Base-by-base conservation (phyloP, 306 rosid species). In the Begonia loranthoides region DNA sequence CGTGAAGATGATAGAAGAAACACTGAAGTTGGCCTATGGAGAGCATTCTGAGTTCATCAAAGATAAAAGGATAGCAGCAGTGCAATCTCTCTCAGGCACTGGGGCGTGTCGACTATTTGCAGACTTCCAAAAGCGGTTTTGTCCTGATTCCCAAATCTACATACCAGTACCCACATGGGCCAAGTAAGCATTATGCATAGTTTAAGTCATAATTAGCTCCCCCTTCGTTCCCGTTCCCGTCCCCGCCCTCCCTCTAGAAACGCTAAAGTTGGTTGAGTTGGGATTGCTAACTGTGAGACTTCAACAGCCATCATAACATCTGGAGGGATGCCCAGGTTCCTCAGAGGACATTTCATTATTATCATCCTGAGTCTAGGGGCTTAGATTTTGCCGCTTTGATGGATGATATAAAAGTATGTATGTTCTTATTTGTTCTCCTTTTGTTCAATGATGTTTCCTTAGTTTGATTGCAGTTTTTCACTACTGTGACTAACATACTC, bases 71-170 rank as follows among this genome's bases (percentile, higher is more conserved):
- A 90, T 90, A 70, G 97, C 95, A 40, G 92, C 95, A 43, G 83
- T 85, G 57, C 97, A 90, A 76, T 65, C 95, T 66, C 83, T 90
- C 41, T 90, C 97, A 41, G 97, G 97, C 52, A 90, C 97, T 0
- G 97, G 97, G 44, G 97, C 97, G 66, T 90, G 95, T 60, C 73
- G 97, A 57, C 80, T 85, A 66, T 80, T 90, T 68, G 95, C 92
- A 1, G 95, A 84, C 63, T 85, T 89, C 81, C 97, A 89, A 63
- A 84, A 89, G 55, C 89, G 95, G 49, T 89, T 85, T 70, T 58
- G 61, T 71, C 90, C 95, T 3, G 76, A 76, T 62, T 70, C 90
- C 54, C 83, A 85, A 66, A 82, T 89, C 62, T 89, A 82, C 40
- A 79, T 89, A 49, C 90, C 97, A 54, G 76, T 79, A 51, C 97